A percentile compares a stretch with the other conserved stretches of the same genome.
Evolutionary conservation across 345 rosid species (phyloP).

Genomic region (Citrus unshiu): DNA sequence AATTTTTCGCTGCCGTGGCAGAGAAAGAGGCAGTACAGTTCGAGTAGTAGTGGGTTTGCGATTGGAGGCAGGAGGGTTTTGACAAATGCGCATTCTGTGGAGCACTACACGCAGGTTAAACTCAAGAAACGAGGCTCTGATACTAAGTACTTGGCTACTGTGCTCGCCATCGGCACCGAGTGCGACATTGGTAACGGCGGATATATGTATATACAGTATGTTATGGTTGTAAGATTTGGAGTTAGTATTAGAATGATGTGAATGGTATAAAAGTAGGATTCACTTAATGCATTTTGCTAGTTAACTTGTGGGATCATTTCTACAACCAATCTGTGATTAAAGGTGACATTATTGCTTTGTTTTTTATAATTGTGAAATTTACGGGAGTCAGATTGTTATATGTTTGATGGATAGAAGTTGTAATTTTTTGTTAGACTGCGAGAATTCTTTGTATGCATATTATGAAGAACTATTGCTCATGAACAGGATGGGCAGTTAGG

Average conservation of each 20-base stretch:
- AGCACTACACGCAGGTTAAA: constrained; percentile 64
- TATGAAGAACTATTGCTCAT: background rate
- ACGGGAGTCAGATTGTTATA: background rate
- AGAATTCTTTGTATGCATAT: background rate
- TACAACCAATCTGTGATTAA: background rate
- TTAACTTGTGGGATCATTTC: background rate
- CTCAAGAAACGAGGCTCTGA: constrained; percentile 64
- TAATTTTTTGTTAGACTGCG: background rate
- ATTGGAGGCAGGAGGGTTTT: constrained; percentile 44
- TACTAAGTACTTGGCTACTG: constrained; percentile 66
- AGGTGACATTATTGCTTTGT: background rate
- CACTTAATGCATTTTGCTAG: background rate
- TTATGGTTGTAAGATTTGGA: background rate
- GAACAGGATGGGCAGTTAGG: background rate
- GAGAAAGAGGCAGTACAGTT: constrained; percentile 57
- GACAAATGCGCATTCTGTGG: constrained; percentile 66
- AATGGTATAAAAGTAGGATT: background rate
- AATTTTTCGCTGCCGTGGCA: constrained; percentile 56
- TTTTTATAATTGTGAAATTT: background rate
- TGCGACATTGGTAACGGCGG: constrained; percentile 56
- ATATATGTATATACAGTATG: background rate
- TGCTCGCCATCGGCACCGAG: constrained; percentile 66
- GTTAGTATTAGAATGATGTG: background rate
- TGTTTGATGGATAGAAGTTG: background rate
- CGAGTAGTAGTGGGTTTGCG: constrained; percentile 61